phyloP scores from a whole-genome alignment of 208 protist species.

The Naegleria lovaniensis region DNA sequence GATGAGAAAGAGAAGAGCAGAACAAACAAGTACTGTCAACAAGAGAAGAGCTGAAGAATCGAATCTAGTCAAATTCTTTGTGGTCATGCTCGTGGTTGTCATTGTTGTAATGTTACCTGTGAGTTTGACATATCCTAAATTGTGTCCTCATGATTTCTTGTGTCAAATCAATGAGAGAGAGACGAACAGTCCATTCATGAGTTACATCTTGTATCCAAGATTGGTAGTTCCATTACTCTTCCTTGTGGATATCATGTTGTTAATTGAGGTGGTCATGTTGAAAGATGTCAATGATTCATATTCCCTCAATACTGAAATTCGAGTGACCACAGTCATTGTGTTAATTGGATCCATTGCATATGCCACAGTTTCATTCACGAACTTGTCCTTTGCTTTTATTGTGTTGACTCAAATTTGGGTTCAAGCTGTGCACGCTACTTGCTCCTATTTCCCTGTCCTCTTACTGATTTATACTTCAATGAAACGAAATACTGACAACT shows the following conservation, averaged over 20 bases:
- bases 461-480: background rate
- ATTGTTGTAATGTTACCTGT: background rate
- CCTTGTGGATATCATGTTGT: background rate
- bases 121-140: background rate
- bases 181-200: background rate
- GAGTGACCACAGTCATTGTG: background rate
- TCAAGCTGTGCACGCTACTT: background rate
- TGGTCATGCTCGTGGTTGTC: background rate
- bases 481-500: background rate
- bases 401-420: background rate
- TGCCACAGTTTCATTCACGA: background rate
- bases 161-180: background rate
- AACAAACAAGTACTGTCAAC: background rate
- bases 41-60: background rate
- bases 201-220: background rate
- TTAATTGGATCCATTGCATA: background rate
- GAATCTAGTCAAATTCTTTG: background rate
- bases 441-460: background rate
- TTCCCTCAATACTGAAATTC: background rate
- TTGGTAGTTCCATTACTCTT: background rate
- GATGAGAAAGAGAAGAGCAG: background rate
- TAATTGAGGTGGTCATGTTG: background rate
- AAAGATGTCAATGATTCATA: background rate
- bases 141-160: background rate
- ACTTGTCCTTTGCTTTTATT: background rate